These are phyloP conservation scores for Coniochaeta prunicola DNA, from an alignment of 2,329 filamentous ascomycete species.

Conservation along the genomic window DNA sequence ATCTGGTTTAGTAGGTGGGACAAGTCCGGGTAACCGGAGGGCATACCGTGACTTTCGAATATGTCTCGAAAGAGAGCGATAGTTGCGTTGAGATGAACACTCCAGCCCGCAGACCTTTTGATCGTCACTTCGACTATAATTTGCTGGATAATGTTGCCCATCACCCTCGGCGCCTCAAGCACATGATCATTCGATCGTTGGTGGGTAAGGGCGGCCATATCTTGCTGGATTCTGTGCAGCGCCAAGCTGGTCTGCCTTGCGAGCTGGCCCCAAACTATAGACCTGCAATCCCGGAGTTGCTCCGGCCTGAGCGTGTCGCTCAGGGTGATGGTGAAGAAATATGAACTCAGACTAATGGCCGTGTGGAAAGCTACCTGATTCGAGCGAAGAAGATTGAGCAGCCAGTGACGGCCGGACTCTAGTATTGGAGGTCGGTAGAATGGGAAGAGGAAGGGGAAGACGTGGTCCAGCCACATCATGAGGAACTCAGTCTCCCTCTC, in stretches of 20 bases:
- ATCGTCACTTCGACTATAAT: conserved; percentile 43
- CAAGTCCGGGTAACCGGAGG: background rate
- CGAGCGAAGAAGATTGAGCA: conserved; percentile 43
- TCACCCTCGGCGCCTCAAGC: conserved; percentile 13
- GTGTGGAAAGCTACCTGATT: conserved; percentile 46
- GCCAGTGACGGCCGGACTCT: conserved; percentile 46
- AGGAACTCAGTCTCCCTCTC: conserved; percentile 21
- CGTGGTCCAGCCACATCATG: conserved; percentile 50
- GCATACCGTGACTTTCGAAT: conserved; percentile 17
- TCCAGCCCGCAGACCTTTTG: conserved; percentile 38
- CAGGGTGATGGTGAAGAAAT: conserved; percentile 41
- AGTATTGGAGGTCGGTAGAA: conserved; percentile 46
- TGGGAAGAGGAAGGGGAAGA: conserved; percentile 51
- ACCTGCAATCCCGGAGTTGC: conserved; percentile 3
- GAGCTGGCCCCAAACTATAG: conserved; percentile 25
- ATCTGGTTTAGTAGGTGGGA: background rate
- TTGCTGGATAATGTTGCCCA: conserved; percentile 45
- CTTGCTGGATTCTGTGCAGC: conserved; percentile 13
- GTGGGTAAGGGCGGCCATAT: background rate
- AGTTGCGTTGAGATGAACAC: conserved; percentile 41
- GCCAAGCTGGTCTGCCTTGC: conserved; percentile 35
- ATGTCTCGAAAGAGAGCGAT: conserved; percentile 40
- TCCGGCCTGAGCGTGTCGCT: conserved; percentile 12
- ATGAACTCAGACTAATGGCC: conserved; percentile 43
- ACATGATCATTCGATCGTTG: background rate